phyloP scores from a whole-genome alignment of 176 grass and related monocot genomes.

The Eragrostis nindensis region DNA sequence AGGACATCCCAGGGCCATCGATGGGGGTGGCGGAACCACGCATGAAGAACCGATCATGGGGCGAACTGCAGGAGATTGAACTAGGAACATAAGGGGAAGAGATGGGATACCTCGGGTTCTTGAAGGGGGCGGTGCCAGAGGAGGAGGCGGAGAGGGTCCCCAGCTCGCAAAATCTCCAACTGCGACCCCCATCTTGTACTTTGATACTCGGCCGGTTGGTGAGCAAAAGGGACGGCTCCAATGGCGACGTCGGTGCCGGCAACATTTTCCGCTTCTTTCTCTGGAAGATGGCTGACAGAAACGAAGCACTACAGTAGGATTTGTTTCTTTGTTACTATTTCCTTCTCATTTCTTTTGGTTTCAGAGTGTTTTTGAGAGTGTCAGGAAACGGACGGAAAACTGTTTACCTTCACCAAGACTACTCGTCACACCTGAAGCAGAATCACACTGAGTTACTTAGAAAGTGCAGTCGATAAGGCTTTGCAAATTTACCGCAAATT shows the following conservation, averaged over 20 bases:
- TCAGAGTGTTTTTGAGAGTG: not conserved
- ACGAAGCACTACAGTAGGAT: not conserved
- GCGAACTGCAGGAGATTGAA: slow-evolving; percentile 25
- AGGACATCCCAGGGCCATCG: not conserved
- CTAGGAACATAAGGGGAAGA: not conserved
- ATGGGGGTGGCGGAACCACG: not conserved
- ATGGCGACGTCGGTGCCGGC: slow-evolving; percentile 10
- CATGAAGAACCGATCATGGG: not conserved
- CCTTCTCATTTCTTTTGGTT: not conserved
- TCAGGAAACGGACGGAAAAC: not conserved
- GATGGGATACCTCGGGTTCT: slow-evolving; percentile 27
- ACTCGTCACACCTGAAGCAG: too few relatives aligned
- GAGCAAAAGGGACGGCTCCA: slow-evolving; percentile 16
- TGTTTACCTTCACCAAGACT: too few relatives aligned
- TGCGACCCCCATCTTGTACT: slow-evolving; percentile 44
- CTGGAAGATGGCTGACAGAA: slow-evolving; percentile 13
- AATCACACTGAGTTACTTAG: too few relatives aligned
- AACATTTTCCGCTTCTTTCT: not conserved
- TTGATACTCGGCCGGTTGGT: slow-evolving; percentile 39
- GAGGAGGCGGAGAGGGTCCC: slow-evolving; percentile 21
- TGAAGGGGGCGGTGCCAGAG: slow-evolving; percentile 37
- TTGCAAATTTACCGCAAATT: too few relatives aligned
- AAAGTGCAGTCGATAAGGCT: too few relatives aligned
- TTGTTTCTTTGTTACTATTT: too few relatives aligned
- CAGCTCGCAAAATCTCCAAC: slow-evolving; percentile 9